phyloP scores from a whole-genome alignment of 768 basidiomycete genomes.

The Tricholoma bakamatsutake region DNA sequence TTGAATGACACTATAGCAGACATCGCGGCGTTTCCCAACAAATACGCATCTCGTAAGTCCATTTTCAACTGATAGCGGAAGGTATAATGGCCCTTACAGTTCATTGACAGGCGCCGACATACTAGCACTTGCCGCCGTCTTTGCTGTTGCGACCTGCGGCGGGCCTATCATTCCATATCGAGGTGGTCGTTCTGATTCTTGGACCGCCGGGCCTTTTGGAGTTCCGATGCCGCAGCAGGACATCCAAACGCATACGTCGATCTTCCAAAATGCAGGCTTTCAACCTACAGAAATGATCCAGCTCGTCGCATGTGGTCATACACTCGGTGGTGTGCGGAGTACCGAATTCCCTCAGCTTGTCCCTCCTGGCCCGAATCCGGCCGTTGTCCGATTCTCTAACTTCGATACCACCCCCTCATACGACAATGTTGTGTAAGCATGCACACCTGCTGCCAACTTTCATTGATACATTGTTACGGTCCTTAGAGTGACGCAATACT shows the following conservation, averaged over 20 bases:
- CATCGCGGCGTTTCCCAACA: conserved; percentile 36
- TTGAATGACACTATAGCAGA: conserved; percentile 38
- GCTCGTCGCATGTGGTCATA: conserved; percentile 47
- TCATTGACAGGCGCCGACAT: conserved; percentile 35
- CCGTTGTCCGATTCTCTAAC: conserved; percentile 24
- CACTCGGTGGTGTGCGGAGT: conserved; percentile 43
- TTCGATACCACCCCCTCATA: conserved; percentile 38
- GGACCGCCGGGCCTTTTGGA: conserved; percentile 30
- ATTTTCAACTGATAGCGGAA: neutral
- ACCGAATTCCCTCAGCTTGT: conserved; percentile 41
- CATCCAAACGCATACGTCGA: conserved; percentile 31
- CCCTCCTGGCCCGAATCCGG: conserved; percentile 23
- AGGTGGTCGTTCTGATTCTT: conserved; percentile 37
- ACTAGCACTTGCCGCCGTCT: conserved; percentile 33
- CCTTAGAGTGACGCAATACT: conserved; percentile 32
- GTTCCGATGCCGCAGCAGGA: conserved; percentile 40
- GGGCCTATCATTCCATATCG: conserved; percentile 39
- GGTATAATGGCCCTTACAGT: neutral
- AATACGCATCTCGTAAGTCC: conserved; percentile 37
- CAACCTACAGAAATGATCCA: conserved; percentile 42
- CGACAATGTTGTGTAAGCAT: conserved; percentile 36
- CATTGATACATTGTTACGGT: neutral
- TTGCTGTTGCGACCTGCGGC: conserved; percentile 36
- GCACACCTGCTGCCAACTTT: neutral
- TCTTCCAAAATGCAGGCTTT: conserved; percentile 40